Base-by-base conservation (phyloP, 306 rosid genomes). In the Cucumis melo region DNA sequence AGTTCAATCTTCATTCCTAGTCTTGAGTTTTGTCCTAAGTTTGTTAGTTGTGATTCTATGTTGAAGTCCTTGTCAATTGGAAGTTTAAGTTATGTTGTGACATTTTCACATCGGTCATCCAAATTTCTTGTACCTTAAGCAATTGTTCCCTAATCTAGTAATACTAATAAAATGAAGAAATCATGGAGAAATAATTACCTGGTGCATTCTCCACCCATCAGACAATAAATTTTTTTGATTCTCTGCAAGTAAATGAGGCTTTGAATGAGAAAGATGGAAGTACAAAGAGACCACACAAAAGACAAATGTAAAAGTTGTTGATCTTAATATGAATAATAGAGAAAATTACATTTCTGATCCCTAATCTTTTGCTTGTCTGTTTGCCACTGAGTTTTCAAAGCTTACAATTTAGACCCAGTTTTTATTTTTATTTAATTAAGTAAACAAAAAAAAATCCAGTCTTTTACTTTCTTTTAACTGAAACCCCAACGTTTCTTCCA, bases 191-290 rank as follows among this genome's bases (percentile, higher is more conserved):
- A 75, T 27, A 9, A 15, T 42, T 84, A 94, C 99, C 96, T 94
- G 99, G 81, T 81, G 78, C 93, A 90, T 87, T 80, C 99, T 91
- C 97, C 97, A 89, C 76, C 46, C 85, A 86, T 94, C 99, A 54
- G 97, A 89, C 82, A 90, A 81, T 34, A 94, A 87, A 79, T 94
- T 94, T 82, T 90, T 92, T 87, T 94, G 92, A 88, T 94, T 90
- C 83, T 92, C 99, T 94, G 87, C 7, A 59, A 80, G 10, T 57
- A 71, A 8, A 71, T 44, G 60, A 42, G 36, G 57, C 56, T 70
- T 67, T 23, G 38, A 44, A 13, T 70, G 8, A 27, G 23, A 50
- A 71, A 27, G 76, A 72, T 24, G 38, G 32, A 50, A 72, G 23
- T 8, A 72, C 36, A 2, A 16, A 50, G 59, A 81, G 76, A 54